A percentile compares a stretch with the other conserved stretches of the same genome.
Evolutionary conservation across 1,284 basidiomycete genomes (phyloP).

Genomic region (Sporisorium iseilematis-ciliati): DNA sequence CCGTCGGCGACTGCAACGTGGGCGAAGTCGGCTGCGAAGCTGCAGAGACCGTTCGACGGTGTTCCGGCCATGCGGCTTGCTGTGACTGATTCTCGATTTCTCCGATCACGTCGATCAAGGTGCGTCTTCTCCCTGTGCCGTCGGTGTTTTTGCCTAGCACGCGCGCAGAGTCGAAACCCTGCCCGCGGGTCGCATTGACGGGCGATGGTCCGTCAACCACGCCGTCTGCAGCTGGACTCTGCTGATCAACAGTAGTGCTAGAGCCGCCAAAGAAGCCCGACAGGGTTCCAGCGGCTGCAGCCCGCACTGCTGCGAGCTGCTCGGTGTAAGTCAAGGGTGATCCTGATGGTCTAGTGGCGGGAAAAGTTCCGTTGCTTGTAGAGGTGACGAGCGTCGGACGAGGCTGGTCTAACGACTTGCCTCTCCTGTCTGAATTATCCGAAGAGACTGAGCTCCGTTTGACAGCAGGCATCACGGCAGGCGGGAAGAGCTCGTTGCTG

Average conservation of each 20-base stretch:
- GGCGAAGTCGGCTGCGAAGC: constrained; percentile 22
- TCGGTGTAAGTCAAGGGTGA: constrained; percentile 40
- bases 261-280: constrained; percentile 42
- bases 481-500: constrained; percentile 37
- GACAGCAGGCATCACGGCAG: constrained; percentile 2
- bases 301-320: constrained; percentile 43
- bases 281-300: constrained; percentile 41
- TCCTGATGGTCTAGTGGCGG: constrained; percentile 20
- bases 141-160: constrained; percentile 30
- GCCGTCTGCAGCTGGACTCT: constrained; percentile 2
- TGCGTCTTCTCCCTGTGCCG: constrained; percentile 20
- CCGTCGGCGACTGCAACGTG: constrained; percentile 11
- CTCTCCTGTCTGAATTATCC: constrained; percentile 9
- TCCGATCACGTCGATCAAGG: constrained; percentile 49
- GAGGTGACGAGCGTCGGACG: constrained; percentile 18
- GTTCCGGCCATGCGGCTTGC: constrained; percentile 17
- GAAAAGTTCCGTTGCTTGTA: constrained; percentile 23
- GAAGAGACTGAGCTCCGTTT: constrained; percentile 29
- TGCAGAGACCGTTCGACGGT: constrained; percentile 31
- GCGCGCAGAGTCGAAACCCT: constrained; percentile 45
- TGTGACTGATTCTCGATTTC: constrained; percentile 33
- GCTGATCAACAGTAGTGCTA: constrained; percentile 30
- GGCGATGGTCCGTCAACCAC: constrained; percentile 34
- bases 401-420: constrained; percentile 32
- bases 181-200: constrained; percentile 31